Percentiles rank a stretch among this genome's conserved stretches.
Evolutionary conservation across 2,329 filamentous ascomycete genomes (phyloP).

Genomic region (Colletotrichum lupini): DNA sequence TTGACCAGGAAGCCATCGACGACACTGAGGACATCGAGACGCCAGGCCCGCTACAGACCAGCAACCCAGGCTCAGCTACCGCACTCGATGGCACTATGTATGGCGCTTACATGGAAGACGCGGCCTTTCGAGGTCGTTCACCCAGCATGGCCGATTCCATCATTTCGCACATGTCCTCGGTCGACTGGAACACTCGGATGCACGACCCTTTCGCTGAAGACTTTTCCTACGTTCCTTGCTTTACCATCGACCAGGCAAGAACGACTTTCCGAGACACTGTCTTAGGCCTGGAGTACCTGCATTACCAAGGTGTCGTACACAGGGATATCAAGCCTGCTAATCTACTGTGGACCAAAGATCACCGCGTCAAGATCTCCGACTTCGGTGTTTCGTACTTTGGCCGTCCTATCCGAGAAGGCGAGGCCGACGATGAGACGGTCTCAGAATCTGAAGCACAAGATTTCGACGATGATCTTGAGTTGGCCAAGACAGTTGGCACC

Average conservation of each 20-base stretch:
- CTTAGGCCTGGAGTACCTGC: constrained; percentile 91
- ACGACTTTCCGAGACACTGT: constrained; percentile 92
- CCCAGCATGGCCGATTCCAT: constrained; percentile 85
- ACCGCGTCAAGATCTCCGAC: constrained; percentile 96
- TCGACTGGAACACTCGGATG: constrained; percentile 66
- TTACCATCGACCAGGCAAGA: constrained; percentile 86
- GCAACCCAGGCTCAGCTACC: constrained; percentile 60
- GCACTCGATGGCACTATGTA: constrained; percentile 83
- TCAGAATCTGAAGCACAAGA: constrained; percentile 87
- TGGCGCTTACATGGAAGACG: constrained; percentile 72
- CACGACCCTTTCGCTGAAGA: constrained; percentile 84
- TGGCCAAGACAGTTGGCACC: constrained; percentile 98
- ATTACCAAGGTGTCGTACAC: constrained; percentile 87
- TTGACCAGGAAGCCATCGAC: constrained; percentile 26
- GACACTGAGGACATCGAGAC: constrained; percentile 65
- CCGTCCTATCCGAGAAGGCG: constrained; percentile 84
- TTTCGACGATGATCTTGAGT: constrained; percentile 90
- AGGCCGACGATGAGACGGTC: constrained; percentile 78
- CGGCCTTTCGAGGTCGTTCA: constrained; percentile 72
- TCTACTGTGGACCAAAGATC: constrained; percentile 84
- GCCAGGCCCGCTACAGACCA: constrained; percentile 61
- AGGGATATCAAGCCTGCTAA: constrained; percentile 92
- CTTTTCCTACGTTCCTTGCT: constrained; percentile 91
- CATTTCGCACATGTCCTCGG: constrained; percentile 75
- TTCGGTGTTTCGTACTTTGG: constrained; percentile 99